Conservation (phyloP, 768 basidiomycete species). For the Mycena haematopus region DNA sequence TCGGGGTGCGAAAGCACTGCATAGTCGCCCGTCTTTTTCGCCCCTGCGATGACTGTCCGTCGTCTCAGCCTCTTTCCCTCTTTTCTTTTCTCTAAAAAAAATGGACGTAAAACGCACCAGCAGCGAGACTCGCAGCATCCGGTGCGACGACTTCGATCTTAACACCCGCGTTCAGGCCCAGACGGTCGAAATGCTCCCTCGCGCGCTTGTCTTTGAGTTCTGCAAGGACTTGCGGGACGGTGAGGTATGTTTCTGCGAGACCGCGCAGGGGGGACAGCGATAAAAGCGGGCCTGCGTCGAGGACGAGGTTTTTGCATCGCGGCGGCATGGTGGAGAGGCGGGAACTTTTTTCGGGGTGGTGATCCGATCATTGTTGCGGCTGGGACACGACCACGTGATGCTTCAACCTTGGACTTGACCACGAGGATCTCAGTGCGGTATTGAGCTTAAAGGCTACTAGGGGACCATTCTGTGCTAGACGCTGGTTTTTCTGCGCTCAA, state of each 20-base stretch:
- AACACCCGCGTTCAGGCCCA: constrained; percentile 79
- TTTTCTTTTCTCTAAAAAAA: too few species aligned
- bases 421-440: background rate
- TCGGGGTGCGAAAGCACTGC: constrained; percentile 90
- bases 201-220: constrained; percentile 91
- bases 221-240: constrained; percentile 87
- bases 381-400: constrained; percentile 1
- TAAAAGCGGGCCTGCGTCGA: constrained; percentile 93
- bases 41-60: constrained; percentile 81
- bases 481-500: background rate
- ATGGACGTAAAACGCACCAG: constrained; percentile 50
- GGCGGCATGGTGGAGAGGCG: constrained; percentile 28
- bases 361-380: background rate
- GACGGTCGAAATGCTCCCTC: constrained; percentile 82
- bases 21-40: constrained; percentile 97
- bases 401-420: background rate
- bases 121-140: constrained; percentile 69
- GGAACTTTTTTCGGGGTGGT: too few species aligned
- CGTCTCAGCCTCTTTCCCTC: background rate
- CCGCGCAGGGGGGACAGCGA: constrained; percentile 90
- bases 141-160: constrained; percentile 74
- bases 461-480: too few species aligned
- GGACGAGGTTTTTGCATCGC: constrained; percentile 79
- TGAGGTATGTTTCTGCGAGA: constrained; percentile 83
- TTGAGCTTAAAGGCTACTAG: background rate